Percentiles rank a stretch among this genome's conserved stretches.
Evolutionary conservation across 1,139 yeast species (phyloP).

Genomic region (Suhomyces bokatorum): DNA sequence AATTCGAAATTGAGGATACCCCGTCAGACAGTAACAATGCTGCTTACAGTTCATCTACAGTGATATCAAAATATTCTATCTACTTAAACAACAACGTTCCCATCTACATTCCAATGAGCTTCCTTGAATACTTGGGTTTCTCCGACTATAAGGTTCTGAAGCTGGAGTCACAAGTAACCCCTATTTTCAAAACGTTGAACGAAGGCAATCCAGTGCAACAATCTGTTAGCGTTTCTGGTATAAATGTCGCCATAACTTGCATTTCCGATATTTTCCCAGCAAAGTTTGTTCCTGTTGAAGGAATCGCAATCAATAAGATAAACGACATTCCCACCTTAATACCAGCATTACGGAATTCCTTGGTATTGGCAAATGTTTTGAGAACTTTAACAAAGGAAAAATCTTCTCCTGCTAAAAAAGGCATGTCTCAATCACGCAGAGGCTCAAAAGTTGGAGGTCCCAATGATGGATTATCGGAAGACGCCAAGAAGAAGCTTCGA

Average conservation of each 20-base stretch:
- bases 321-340: constrained; percentile 28
- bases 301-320: constrained; percentile 25
- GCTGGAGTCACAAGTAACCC: constrained; percentile 5
- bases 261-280: constrained; percentile 11
- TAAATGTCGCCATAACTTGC: constrained; percentile 6
- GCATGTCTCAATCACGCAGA: constrained; percentile 10
- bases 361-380: constrained; percentile 28
- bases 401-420: not conserved
- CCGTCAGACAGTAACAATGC: constrained; percentile 4
- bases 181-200: constrained; percentile 22
- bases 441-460: constrained; percentile 10
- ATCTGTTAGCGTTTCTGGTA: not conserved
- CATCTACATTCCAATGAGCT: constrained; percentile 28
- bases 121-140: constrained; percentile 35
- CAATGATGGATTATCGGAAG: constrained; percentile 19
- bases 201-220: constrained; percentile 18
- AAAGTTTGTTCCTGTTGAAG: constrained; percentile 22
- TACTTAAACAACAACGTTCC: constrained; percentile 26
- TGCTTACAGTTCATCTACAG: constrained; percentile 3
- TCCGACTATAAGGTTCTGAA: constrained; percentile 13
- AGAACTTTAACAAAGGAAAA: constrained; percentile 4
- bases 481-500: constrained; percentile 32
- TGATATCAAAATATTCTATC: constrained; percentile 20
- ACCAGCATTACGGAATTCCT: constrained; percentile 34
- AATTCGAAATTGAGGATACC: constrained; percentile 15